Percentiles rank a stretch among this genome's conserved stretches.
Conservation (phyloP, 2,329 filamentous ascomycete genomes). For the Aspergillus sergii region DNA sequence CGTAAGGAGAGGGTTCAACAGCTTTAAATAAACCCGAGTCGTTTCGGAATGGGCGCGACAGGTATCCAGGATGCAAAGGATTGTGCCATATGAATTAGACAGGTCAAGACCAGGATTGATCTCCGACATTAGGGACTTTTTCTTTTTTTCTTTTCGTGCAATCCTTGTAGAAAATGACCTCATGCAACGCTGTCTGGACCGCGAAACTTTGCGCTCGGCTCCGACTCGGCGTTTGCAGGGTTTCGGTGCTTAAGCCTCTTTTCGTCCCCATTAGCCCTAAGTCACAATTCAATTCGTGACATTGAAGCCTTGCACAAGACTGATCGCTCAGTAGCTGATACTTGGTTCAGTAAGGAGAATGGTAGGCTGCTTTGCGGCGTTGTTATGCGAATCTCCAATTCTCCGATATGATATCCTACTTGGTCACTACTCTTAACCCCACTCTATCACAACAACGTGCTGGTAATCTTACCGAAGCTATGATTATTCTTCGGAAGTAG, state of each 20-base stretch:
- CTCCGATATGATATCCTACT: not conserved
- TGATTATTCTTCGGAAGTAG: not conserved
- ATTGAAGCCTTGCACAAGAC: not conserved
- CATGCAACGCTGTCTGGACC: constrained; percentile 1
- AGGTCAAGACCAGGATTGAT: not conserved
- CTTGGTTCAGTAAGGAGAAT: not conserved
- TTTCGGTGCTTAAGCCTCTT: not conserved
- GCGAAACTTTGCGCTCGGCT: not conserved
- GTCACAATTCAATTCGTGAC: not conserved
- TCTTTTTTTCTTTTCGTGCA: not conserved
- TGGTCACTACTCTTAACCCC: not conserved
- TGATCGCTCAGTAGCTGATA: not conserved
- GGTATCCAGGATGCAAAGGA: not conserved
- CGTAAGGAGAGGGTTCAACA: not conserved
- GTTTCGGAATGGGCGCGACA: not conserved
- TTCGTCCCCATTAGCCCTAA: not conserved
- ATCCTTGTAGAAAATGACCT: constrained; percentile 1
- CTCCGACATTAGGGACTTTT: constrained; percentile 3
- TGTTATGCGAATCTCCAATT: not conserved
- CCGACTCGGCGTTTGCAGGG: not conserved
- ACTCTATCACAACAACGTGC: not conserved
- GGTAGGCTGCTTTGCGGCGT: not conserved
- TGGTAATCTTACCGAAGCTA: not conserved
- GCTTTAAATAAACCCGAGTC: not conserved
- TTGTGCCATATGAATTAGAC: constrained; percentile 1